Base-by-base conservation (phyloP, 345 rosid genomes). In the Pugionium cornutum region DNA sequence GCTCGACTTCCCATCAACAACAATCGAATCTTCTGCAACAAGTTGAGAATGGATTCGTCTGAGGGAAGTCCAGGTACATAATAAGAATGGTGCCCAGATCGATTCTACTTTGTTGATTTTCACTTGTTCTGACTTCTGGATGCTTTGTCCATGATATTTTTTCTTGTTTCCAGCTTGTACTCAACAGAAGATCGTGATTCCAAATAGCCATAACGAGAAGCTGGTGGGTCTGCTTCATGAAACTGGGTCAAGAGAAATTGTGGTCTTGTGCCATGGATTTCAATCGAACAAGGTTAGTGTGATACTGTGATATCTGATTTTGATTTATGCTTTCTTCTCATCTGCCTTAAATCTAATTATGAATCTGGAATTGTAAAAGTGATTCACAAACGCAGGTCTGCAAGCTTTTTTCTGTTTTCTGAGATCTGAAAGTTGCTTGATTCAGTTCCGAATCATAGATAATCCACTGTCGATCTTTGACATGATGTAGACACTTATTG, bases 261-360 rank as follows among this genome's bases (percentile, higher is more conserved):
- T 83, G 5, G 56, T 92, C 66, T 50, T 89, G 39, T 92, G 96
- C 83, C 98, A 89, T 65, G 96, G 98, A 30, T 87, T 84, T 69
- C 76, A 62, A 71, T 84, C 95, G 10, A 72, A 60, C 52, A 89
- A 87, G 96, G 96, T 88, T 51, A 37, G 51, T 54, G 6, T 61
- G 9, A 43, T 42, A 29, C 18, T 0, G 4, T 11, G 42, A 53
- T 53, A 34, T 34, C 36, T 53, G n/a, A 5, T 11, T 4, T 7
- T 18, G 29, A 6, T 58, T 58, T 4, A 8, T 5, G 4, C n/a
- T 58, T 58, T 42, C 9, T 18, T 59, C 7, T 60, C 4, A 25
- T 31, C 28, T 30, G 50, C 18, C 32, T 41, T 32, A 4, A 25
- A 46, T 61, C 6, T 9, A 28, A 63, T 7, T 41, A 2, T 62